Evolutionary conservation across 768 basidiomycete species (phyloP), one percentile per base, ranked within the genome.

Genomic region (Antrodiella citrinella): DNA sequence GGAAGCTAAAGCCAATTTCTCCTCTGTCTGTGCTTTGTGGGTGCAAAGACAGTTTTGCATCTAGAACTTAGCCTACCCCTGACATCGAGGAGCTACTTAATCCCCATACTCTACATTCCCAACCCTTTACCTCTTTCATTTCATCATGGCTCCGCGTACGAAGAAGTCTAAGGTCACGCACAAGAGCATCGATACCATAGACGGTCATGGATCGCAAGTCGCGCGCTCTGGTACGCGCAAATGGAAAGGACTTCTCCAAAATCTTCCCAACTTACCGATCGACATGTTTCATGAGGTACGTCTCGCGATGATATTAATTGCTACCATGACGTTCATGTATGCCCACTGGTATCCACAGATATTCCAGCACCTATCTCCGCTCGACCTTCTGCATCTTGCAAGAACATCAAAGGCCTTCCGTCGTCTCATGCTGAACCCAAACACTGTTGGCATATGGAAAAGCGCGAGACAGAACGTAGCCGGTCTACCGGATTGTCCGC

Each of bases 391-490:
- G 30, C 26, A 51, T 13, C 59, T 70, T 4, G 50, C 57, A 12
- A 62, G 66, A 23, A 62, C 62, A 10, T 64, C 49, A 45, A 65
- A 61, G 44, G 47, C 26, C 1, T 58, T 69, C 23, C 66, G 68
- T 13, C 23, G 20, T 3, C 49, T 62, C 15, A 57, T 71, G 9
- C 45, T 63, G 41, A 54, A 59, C 10, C 48, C 50, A 0, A 42
- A 24, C 13, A 50, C 59, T n/a, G 54, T 35, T 4, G 50, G 53
- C 13, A 47, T 69, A 3, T 70, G 69, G 69, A 55, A 54, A 18
- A 40, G 25, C 2, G 42, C 54, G 2, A 25, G 47, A 20, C 22
- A 49, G 35, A 39, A 47, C n/a, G 44, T 47, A 7, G 24, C 15
- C 1, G 51, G 44, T 2, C 26, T 55, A 9, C 54, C 54, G 2